Evolutionary conservation across 257 asterid genomes (phyloP).

Genomic region (Gynochthodes officinalis): DNA sequence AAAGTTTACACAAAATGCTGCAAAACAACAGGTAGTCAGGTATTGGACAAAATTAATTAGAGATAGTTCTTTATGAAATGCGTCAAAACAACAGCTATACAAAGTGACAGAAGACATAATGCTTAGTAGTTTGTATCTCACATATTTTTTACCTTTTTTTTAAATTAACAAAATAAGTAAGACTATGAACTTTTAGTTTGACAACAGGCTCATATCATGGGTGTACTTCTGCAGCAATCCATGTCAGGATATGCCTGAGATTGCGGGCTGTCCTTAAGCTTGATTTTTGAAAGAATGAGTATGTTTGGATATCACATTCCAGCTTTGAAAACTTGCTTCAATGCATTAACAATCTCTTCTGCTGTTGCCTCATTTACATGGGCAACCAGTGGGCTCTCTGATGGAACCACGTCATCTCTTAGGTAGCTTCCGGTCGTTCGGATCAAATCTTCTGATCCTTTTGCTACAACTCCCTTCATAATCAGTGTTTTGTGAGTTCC

Average conservation of each 20-base stretch:
- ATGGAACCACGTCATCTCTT: slow-evolving; percentile 71
- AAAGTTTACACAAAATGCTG: neutral
- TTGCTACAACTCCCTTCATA: slow-evolving; percentile 50
- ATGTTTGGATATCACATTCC: slow-evolving; percentile 32
- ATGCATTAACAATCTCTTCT: slow-evolving; percentile 46
- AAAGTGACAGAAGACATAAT: neutral
- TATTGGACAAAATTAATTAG: neutral
- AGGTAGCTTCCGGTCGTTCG: slow-evolving; percentile 67
- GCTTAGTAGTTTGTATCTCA: neutral
- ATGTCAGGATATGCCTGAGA: neutral
- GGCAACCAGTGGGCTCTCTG: slow-evolving; percentile 53
- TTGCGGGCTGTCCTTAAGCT: neutral
- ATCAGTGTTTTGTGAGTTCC: slow-evolving; percentile 78
- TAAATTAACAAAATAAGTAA: neutral
- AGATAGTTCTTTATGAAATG: neutral
- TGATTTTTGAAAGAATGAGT: neutral
- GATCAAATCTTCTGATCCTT: slow-evolving; percentile 74
- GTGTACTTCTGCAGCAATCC: neutral
- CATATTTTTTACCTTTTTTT: neutral
- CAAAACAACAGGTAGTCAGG: neutral
- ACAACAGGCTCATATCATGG: neutral
- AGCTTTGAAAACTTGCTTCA: slow-evolving; percentile 50
- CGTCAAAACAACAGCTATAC: neutral
- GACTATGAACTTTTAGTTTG: neutral
- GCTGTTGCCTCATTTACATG: slow-evolving; percentile 39